phyloP scores from a whole-genome alignment of 805 yeast genomes.

The Tetrapisispora phaffii region DNA sequence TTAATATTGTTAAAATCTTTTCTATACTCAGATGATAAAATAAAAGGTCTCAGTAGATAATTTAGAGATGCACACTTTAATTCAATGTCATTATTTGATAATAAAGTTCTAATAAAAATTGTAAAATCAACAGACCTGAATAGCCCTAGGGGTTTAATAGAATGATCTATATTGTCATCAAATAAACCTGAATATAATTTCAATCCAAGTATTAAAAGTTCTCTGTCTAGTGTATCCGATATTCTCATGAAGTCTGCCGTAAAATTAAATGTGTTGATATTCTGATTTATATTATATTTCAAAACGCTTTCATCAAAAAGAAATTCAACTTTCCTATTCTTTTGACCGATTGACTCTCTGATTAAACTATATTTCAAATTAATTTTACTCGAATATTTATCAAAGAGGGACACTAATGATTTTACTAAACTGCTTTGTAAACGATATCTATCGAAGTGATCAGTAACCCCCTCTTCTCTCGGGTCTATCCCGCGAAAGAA shows the following conservation, averaged over 20 bases:
- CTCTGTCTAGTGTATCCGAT: conserved; percentile 4
- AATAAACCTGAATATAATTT: not conserved
- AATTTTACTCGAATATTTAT: not conserved
- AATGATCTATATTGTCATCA: not conserved
- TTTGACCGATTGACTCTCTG: not conserved
- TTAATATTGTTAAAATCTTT: conserved; percentile 10
- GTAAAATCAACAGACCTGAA: conserved; percentile 7
- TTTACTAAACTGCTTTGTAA: not conserved
- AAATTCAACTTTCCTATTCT: not conserved
- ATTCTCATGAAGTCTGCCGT: conserved; percentile 20
- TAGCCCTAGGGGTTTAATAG: not conserved
- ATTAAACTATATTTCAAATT: conserved; percentile 1
- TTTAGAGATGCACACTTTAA: conserved; percentile 18
- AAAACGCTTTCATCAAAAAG: not conserved
- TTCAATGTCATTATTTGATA: conserved; percentile 6
- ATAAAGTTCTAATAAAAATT: conserved; percentile 6
- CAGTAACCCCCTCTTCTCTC: not conserved
- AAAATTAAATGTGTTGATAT: conserved; percentile 7
- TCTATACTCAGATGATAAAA: conserved; percentile 8
- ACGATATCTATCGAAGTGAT: not conserved
- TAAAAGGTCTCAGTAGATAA: conserved; percentile 14
- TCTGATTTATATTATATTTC: conserved; percentile 8
- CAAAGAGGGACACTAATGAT: not conserved
- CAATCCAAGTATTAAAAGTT: not conserved
- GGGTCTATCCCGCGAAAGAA: not conserved